Percentiles rank a stretch among this genome's conserved stretches.
These are phyloP conservation scores for Neonectria punicea DNA, from an alignment of 2,329 filamentous ascomycete species.

Conservation along the genomic window DNA sequence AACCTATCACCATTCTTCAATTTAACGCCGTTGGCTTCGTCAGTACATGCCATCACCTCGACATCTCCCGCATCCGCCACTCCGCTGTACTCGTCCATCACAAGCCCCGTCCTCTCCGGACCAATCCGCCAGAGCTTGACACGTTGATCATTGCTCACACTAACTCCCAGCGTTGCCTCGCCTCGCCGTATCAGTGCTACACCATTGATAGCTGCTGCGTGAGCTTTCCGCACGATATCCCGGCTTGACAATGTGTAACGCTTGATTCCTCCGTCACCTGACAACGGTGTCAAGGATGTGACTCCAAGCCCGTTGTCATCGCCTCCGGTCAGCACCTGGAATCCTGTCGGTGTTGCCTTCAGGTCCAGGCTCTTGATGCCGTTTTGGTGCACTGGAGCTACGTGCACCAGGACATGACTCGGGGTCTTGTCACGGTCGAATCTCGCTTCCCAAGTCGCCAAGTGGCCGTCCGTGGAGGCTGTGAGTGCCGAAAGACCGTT, in stretches of 20 bases:
- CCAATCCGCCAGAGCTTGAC: conserved; percentile 64
- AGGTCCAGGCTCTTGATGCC: conserved; percentile 76
- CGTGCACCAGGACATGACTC: conserved; percentile 45
- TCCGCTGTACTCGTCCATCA: conserved; percentile 66
- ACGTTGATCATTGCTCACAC: conserved; percentile 70
- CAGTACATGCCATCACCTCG: conserved; percentile 47
- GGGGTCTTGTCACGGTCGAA: conserved; percentile 6
- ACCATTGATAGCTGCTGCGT: conserved; percentile 78
- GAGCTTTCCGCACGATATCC: conserved; percentile 60
- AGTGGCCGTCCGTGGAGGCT: conserved; percentile 82
- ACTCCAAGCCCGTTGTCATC: conserved; percentile 86
- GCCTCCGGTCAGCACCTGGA: conserved; percentile 77
- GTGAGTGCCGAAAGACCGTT: conserved; percentile 64
- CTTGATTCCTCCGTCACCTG: conserved; percentile 24
- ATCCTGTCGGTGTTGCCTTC: conserved; percentile 44
- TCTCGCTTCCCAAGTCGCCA: conserved; percentile 54
- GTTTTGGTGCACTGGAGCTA: conserved; percentile 76
- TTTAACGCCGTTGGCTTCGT: not conserved
- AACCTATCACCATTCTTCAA: conserved; percentile 3
- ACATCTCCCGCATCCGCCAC: conserved; percentile 69
- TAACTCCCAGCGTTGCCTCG: conserved; percentile 50
- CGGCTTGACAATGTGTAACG: conserved; percentile 39
- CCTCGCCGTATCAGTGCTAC: conserved; percentile 50
- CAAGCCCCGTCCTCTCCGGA: conserved; percentile 48
- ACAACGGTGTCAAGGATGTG: conserved; percentile 47